phyloP scores from a whole-genome alignment of 495 filamentous ascomycete species.

The Aspergillus coremiiformis region DNA sequence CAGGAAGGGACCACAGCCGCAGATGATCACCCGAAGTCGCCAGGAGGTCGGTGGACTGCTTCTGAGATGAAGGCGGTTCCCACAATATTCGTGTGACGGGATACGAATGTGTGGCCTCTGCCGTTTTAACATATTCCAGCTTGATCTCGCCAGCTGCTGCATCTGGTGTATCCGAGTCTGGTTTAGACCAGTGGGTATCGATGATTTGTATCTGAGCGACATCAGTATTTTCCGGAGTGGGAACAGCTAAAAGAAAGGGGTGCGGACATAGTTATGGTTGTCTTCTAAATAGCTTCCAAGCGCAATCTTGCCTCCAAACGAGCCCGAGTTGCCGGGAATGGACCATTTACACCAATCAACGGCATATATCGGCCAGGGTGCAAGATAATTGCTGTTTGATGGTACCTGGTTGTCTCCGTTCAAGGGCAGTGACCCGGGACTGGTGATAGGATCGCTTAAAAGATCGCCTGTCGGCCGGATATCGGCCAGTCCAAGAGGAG shows the following conservation, averaged over 20 bases:
- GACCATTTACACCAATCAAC: slow-evolving; percentile 99
- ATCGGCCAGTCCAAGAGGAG: slow-evolving; percentile 82
- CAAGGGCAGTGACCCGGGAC: slow-evolving; percentile 29
- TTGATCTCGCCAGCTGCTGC: slow-evolving; percentile 64
- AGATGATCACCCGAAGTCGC: slow-evolving; percentile 97
- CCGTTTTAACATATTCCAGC: slow-evolving; percentile 88
- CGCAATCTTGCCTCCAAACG: slow-evolving; percentile 82
- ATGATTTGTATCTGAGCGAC: slow-evolving; percentile 85
- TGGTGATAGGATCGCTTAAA: slow-evolving; percentile 55
- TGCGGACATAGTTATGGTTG: slow-evolving; percentile 87
- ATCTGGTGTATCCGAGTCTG: slow-evolving; percentile 53
- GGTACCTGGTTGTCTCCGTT: slow-evolving; percentile 46
- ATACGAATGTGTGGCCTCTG: slow-evolving; percentile 96
- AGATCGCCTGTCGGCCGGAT: slow-evolving; percentile 73
- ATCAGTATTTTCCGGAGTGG: slow-evolving; percentile 12
- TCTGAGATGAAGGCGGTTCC: slow-evolving; percentile 96
- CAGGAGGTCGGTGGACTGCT: slow-evolving; percentile 90
- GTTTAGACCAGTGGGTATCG: slow-evolving; percentile 70
- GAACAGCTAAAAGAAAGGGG: background rate
- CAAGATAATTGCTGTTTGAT: slow-evolving; percentile 81
- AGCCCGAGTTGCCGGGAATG: slow-evolving; percentile 54
- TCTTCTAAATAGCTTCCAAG: slow-evolving; percentile 96
- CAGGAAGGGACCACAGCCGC: slow-evolving; percentile 83
- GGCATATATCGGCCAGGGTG: slow-evolving; percentile 91
- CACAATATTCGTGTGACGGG: slow-evolving; percentile 93